Conservation (phyloP, 1,284 basidiomycete genomes). For the Austroboletus niveus region DNA sequence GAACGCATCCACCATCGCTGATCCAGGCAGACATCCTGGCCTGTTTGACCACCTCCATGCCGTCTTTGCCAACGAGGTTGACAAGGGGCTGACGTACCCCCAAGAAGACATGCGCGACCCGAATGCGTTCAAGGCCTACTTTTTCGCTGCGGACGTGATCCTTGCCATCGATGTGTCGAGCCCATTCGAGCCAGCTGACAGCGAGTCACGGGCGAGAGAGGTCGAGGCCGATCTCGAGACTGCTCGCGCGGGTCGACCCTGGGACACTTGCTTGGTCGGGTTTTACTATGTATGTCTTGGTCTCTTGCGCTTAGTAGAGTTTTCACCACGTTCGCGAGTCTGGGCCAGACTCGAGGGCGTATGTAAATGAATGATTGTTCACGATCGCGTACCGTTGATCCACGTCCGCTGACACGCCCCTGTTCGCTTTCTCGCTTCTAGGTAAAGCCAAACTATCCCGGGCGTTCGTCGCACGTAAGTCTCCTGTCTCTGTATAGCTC, state of each 20-base stretch:
- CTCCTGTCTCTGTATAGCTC: neutral
- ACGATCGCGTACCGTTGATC: neutral
- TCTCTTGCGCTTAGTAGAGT: too few species aligned
- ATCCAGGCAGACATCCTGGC: constrained; percentile 33
- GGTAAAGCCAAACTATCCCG: constrained; percentile 91
- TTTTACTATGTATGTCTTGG: constrained; percentile 71
- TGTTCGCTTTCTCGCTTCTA: constrained; percentile 21
- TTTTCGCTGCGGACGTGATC: constrained; percentile 74
- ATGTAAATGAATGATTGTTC: neutral
- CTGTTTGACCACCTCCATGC: constrained; percentile 61
- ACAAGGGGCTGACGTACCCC: constrained; percentile 79
- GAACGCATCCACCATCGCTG: constrained; percentile 43
- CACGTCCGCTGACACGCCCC: neutral
- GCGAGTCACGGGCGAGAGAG: constrained; percentile 22
- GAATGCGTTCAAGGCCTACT: constrained; percentile 67
- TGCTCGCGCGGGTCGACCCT: constrained; percentile 48
- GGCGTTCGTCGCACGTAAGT: constrained; percentile 88
- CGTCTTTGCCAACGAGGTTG: constrained; percentile 73
- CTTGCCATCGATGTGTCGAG: constrained; percentile 53
- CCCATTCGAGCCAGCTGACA: neutral
- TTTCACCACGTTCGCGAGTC: neutral
- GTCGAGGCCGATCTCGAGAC: constrained; percentile 40
- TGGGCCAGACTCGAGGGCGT: neutral
- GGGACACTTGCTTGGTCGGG: constrained; percentile 73
- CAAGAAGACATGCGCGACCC: constrained; percentile 64